Evolutionary conservation across 345 rosid genomes (phyloP).

Genomic region (Triadica sebifera): DNA sequence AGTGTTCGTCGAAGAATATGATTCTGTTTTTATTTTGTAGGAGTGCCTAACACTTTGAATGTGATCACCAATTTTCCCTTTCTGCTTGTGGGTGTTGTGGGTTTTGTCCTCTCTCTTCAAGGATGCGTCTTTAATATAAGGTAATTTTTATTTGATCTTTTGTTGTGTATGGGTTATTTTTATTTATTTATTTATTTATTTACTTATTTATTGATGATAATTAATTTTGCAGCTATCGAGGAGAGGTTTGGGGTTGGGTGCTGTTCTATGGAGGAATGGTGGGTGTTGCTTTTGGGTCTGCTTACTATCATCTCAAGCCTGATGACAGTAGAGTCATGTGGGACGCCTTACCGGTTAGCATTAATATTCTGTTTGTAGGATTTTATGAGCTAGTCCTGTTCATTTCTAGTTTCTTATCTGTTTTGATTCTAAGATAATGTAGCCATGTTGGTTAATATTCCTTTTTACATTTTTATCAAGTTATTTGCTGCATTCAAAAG

Average conservation of each 20-base stretch:
- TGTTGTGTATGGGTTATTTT: background rate
- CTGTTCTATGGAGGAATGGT: conserved; percentile 65
- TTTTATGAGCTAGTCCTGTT: background rate
- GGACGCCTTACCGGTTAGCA: conserved; percentile 82
- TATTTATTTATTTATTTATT: too few relatives aligned
- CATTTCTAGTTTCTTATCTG: background rate
- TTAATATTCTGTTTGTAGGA: conserved; percentile 19
- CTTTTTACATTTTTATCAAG: background rate
- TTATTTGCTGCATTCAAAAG: background rate
- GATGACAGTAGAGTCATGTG: conserved; percentile 60
- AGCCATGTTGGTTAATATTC: background rate
- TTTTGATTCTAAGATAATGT: background rate
- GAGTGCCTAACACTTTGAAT: conserved; percentile 85
- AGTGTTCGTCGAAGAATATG: background rate
- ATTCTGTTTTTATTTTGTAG: conserved; percentile 22
- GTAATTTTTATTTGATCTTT: conserved; percentile 21
- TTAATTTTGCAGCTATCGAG: conserved; percentile 48
- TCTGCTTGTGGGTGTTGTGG: conserved; percentile 72
- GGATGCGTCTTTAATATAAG: conserved; percentile 65
- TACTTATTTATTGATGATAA: background rate
- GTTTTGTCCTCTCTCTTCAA: conserved; percentile 65
- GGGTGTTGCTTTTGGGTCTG: conserved; percentile 77
- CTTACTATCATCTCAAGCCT: conserved; percentile 87
- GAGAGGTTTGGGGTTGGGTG: conserved; percentile 81
- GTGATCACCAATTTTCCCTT: conserved; percentile 86